These are phyloP conservation scores for Aspergillus fijiensis DNA, from an alignment of 2,329 filamentous ascomycete species.

Conservation along the genomic window DNA sequence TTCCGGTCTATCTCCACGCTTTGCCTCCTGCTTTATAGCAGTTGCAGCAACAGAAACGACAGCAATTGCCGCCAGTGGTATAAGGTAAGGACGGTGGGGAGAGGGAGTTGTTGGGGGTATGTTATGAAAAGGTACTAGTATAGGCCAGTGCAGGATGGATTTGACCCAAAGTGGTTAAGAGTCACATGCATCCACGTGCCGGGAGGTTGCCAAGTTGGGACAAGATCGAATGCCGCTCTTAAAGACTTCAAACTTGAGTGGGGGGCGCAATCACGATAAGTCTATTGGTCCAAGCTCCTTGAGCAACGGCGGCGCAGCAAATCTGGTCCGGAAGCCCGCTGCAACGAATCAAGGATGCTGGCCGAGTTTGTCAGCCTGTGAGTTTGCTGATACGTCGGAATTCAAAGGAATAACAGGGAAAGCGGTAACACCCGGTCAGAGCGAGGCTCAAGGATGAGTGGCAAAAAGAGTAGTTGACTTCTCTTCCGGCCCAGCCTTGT, in stretches of 20 bases:
- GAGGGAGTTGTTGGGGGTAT: neutral
- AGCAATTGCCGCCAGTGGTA: too few species aligned
- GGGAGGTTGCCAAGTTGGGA: constrained; percentile 10
- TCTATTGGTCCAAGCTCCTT: constrained; percentile 15
- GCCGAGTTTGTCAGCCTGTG: constrained; percentile 14
- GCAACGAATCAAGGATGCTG: constrained; percentile 12
- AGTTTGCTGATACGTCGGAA: constrained; percentile 15
- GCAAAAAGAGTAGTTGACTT: neutral
- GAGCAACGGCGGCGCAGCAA: constrained; percentile 14
- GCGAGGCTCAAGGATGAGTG: constrained; percentile 8
- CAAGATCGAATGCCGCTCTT: constrained; percentile 17
- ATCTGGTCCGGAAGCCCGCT: neutral
- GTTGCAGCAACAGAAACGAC: neutral
- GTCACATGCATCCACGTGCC: constrained; percentile 25
- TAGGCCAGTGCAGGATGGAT: neutral
- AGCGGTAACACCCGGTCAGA: constrained; percentile 3
- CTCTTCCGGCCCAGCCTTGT: neutral
- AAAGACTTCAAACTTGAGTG: neutral
- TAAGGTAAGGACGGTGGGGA: neutral
- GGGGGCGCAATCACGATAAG: neutral
- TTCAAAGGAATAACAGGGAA: neutral
- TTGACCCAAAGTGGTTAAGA: constrained; percentile 11
- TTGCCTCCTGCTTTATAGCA: neutral
- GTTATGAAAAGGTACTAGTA: constrained; percentile 6
- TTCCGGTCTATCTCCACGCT: constrained; percentile 14